Evolutionary conservation across 1,284 basidiomycete species (phyloP).

Genomic region (Blastosporella zonata): DNA sequence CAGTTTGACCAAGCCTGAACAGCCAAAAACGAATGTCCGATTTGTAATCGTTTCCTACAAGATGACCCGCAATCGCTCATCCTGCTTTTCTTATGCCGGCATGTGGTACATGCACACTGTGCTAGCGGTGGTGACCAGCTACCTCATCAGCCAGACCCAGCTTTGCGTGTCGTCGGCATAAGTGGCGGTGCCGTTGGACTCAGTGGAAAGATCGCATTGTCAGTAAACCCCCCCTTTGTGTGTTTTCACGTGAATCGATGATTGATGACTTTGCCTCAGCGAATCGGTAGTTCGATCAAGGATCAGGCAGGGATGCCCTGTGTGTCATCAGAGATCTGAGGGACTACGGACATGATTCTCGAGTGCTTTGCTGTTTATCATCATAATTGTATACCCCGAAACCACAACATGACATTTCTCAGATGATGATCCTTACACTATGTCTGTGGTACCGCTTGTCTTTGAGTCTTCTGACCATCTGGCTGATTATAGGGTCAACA

Average conservation of each 20-base stretch:
- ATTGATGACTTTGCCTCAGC: slow-evolving; percentile 31
- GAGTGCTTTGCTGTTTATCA: slow-evolving; percentile 4
- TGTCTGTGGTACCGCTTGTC: no score
- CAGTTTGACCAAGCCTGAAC: neutral
- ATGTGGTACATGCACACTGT: slow-evolving; percentile 80
- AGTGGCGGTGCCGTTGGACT: slow-evolving; percentile 46
- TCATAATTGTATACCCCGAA: slow-evolving; percentile 7
- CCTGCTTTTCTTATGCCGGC: slow-evolving; percentile 84
- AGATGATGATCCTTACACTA: neutral
- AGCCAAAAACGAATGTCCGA: slow-evolving; percentile 63
- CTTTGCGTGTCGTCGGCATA: slow-evolving; percentile 39
- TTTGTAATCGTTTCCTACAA: slow-evolving; percentile 64
- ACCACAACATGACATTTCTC: neutral
- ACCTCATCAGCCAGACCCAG: slow-evolving; percentile 48
- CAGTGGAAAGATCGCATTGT: slow-evolving; percentile 74
- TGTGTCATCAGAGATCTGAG: slow-evolving; percentile 62
- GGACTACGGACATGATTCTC: slow-evolving; percentile 42
- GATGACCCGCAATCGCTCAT: slow-evolving; percentile 55
- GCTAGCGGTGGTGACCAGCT: slow-evolving; percentile 54
- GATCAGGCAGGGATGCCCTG: slow-evolving; percentile 69
- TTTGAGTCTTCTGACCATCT: neutral
- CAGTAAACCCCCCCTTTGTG: slow-evolving; percentile 28
- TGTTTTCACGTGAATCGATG: neutral
- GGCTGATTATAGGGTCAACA: no score
- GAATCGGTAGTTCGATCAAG: slow-evolving; percentile 69